Base-by-base conservation (phyloP, 1,284 basidiomycete species). In the Agroathelia rolfsii region DNA sequence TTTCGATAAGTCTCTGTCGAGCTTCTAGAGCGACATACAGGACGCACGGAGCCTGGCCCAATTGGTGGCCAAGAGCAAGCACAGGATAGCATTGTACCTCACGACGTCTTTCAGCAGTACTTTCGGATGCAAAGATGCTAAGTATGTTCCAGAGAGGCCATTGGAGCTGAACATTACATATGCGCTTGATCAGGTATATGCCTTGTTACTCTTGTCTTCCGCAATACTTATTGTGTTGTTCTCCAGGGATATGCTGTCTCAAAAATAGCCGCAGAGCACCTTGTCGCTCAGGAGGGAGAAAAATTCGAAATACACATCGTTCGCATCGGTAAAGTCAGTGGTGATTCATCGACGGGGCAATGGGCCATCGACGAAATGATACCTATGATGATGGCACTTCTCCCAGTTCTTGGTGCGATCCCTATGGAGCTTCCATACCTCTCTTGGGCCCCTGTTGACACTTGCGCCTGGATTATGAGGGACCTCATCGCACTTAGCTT, bases 191-290 rank as follows among this genome's bases (percentile, higher is more conserved):
- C 27, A 38, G 35, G 21, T 32, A 13, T n/a, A n/a, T 16, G n/a
- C 20, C 17, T 20, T 5, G 10, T 25, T 19, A 8, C n/a, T 21
- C 20, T 6, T n/a, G 8, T 12, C 28, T 39, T 10, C 30, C 41
- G 31, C 6, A 15, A 14, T 12, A 11, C 17, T 15, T 11, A 18
- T 11, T 18, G 15, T 20, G 29, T 28, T 14, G 7, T 15, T 10
- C 28, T 28, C 3, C 15, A 39, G 37, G 47, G 48, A 4, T 50
- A 50, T 32, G 30, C 42, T 4, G 28, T 43, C 20, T 39, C 43
- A 8, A 50, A 50, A 25, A 37, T 41, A 28, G 39, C 46, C 22
- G 36, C 45, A 5, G 48, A 50, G 17, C 35, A 45, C 11, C 22
- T 44, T 4, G 17, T 12, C 6, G 10, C 23, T 10, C 18, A 24